Evolutionary conservation across 1,284 basidiomycete species (phyloP).

Genomic region (Ustilago curta): DNA sequence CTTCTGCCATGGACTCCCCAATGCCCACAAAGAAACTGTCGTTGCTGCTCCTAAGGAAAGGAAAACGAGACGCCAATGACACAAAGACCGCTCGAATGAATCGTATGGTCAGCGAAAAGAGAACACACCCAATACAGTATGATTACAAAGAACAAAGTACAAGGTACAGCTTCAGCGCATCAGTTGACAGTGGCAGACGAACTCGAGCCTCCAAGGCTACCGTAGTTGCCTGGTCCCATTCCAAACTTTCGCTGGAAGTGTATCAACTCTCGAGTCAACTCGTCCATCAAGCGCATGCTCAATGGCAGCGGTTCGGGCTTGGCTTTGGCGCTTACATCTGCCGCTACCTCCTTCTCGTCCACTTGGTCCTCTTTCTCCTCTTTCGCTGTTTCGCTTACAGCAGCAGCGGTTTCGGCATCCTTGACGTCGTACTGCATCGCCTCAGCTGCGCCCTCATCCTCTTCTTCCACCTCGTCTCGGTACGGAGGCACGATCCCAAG

Average conservation of each 20-base stretch:
- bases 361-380: constrained; percentile 75
- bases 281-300: constrained; percentile 66
- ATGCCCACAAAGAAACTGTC: too few species aligned
- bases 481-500: constrained; percentile 74
- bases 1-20: too few species aligned
- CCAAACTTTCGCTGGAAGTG: constrained; percentile 63
- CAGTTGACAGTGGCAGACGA: constrained; percentile 34
- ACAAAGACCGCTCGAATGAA: not conserved
- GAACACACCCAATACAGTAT: not conserved
- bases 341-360: constrained; percentile 38
- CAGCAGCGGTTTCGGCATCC: not conserved
- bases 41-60: too few species aligned
- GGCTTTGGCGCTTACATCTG: not conserved
- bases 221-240: constrained; percentile 34
- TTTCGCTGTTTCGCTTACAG: not conserved
- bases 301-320: constrained; percentile 36
- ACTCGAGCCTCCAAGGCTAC: constrained; percentile 30
- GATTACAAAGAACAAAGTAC: constrained; percentile 6
- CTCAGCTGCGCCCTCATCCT: constrained; percentile 78
- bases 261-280: constrained; percentile 64
- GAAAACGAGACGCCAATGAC: not conserved
- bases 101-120: not conserved
- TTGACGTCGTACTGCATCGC: constrained; percentile 63
- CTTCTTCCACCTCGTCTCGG: constrained; percentile 71
- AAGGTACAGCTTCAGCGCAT: not conserved